Evolutionary conservation across 2,329 filamentous ascomycete species (phyloP).

Genomic region (Akanthomyces muscarius): DNA sequence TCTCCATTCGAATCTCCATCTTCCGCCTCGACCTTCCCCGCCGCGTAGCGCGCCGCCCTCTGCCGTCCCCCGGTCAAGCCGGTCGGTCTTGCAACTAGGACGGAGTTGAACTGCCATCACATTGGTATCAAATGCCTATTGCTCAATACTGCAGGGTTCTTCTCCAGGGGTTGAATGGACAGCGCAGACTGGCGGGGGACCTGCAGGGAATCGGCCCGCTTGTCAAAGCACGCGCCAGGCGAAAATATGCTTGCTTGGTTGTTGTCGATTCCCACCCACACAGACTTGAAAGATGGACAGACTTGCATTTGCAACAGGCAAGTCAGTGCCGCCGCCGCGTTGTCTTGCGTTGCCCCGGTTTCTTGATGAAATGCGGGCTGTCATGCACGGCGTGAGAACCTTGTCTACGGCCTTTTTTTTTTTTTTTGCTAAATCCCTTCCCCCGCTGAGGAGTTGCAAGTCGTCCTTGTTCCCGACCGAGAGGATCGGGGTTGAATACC

Average conservation of each 20-base stretch:
- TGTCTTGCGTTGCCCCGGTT: background rate
- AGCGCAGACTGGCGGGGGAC: too few species aligned
- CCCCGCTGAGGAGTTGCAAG: too few species aligned
- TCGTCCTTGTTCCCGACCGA: background rate
- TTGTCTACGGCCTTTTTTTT: constrained; percentile 1
- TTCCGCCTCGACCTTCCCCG: too few species aligned
- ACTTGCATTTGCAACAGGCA: background rate
- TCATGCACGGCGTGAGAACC: constrained; percentile 5
- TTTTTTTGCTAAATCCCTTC: background rate
- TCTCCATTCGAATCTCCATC: too few species aligned
- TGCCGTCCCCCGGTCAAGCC: too few species aligned
- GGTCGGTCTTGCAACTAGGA: too few species aligned
- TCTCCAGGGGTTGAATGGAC: too few species aligned
- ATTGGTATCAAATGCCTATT: too few species aligned
- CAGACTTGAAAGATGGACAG: background rate
- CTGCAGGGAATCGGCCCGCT: background rate
- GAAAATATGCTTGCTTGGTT: background rate
- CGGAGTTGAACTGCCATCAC: too few species aligned
- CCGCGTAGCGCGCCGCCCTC: too few species aligned
- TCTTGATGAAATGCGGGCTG: background rate
- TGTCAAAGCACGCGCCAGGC: background rate
- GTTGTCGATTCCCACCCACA: too few species aligned
- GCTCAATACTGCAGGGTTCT: too few species aligned
- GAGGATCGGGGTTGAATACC: background rate
- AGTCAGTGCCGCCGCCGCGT: background rate